Conservation (phyloP, 1,139 yeast species). For the Hyphopichia burtonii region DNA sequence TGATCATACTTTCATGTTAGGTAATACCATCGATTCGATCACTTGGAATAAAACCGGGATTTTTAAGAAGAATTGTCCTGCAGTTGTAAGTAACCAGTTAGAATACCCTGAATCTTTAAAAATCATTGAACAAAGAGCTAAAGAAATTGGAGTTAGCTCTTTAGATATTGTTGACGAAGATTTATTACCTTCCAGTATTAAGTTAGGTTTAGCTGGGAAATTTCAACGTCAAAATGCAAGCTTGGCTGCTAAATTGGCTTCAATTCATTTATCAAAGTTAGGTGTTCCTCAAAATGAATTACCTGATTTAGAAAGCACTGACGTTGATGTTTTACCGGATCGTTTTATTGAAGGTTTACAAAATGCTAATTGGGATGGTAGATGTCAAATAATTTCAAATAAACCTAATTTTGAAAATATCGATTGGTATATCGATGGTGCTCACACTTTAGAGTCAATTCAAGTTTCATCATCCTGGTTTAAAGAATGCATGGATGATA, state of each 20-base stretch:
- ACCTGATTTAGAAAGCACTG: slow-evolving; percentile 20
- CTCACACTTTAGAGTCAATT: slow-evolving; percentile 89
- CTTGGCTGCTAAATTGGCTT: slow-evolving; percentile 74
- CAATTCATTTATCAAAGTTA: slow-evolving; percentile 55
- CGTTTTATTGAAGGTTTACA: slow-evolving; percentile 65
- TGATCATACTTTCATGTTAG: slow-evolving; percentile 89
- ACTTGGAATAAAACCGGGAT: slow-evolving; percentile 98
- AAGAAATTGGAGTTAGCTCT: slow-evolving; percentile 53
- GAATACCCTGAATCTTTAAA: slow-evolving; percentile 50
- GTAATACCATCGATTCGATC: slow-evolving; percentile 82
- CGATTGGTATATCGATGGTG: slow-evolving; percentile 90
- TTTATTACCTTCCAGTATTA: slow-evolving; percentile 24
- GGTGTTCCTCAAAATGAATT: slow-evolving; percentile 30
- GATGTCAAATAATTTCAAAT: slow-evolving; percentile 73
- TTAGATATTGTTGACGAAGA: slow-evolving; percentile 50
- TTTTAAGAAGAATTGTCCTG: slow-evolving; percentile 66
- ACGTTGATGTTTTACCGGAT: slow-evolving; percentile 47
- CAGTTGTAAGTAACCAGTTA: slow-evolving; percentile 62
- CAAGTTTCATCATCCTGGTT: slow-evolving; percentile 83
- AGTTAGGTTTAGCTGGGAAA: slow-evolving; percentile 81
- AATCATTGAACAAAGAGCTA: slow-evolving; percentile 61
- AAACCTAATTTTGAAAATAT: slow-evolving; percentile 42
- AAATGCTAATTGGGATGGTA: slow-evolving; percentile 84
- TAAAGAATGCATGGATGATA: slow-evolving; percentile 29
- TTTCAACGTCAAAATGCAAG: slow-evolving; percentile 89